Evolutionary conservation across 2,329 filamentous ascomycete genomes (phyloP).

Genomic region (Fusarium kyushuense): DNA sequence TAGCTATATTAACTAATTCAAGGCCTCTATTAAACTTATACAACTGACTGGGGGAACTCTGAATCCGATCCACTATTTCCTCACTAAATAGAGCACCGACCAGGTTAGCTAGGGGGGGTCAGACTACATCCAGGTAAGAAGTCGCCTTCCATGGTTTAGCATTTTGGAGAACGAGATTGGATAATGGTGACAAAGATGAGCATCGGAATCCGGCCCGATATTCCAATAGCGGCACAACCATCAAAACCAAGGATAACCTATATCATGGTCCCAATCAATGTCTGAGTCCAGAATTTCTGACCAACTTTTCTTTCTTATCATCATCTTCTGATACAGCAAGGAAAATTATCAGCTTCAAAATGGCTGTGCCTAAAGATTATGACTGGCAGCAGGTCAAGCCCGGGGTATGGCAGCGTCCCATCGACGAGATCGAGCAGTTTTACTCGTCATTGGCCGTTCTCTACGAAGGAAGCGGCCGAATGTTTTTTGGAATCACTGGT

Average conservation of each 20-base stretch:
- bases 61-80: too few relatives aligned
- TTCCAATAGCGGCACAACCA: background rate
- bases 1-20: too few relatives aligned
- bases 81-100: too few relatives aligned
- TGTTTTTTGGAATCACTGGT: slow-evolving; percentile 58
- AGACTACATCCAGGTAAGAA: too few relatives aligned
- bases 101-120: too few relatives aligned
- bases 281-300: background rate
- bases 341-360: too few relatives aligned
- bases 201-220: background rate
- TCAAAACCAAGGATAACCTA: background rate
- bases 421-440: slow-evolving; percentile 58
- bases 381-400: slow-evolving; percentile 46
- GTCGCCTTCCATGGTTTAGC: too few relatives aligned
- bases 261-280: background rate
- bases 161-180: background rate
- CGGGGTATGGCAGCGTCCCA: slow-evolving; percentile 51
- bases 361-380: background rate
- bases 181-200: rapidly evolving
- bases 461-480: slow-evolving; percentile 54
- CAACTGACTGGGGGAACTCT: too few relatives aligned
- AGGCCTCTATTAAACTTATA: too few relatives aligned
- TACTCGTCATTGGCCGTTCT: slow-evolving; percentile 54
- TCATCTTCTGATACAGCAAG: too few relatives aligned
- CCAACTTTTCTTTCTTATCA: too few relatives aligned